Evolutionary conservation across 305 asterid species (phyloP).

Genomic region (Coffea humblotiana): DNA sequence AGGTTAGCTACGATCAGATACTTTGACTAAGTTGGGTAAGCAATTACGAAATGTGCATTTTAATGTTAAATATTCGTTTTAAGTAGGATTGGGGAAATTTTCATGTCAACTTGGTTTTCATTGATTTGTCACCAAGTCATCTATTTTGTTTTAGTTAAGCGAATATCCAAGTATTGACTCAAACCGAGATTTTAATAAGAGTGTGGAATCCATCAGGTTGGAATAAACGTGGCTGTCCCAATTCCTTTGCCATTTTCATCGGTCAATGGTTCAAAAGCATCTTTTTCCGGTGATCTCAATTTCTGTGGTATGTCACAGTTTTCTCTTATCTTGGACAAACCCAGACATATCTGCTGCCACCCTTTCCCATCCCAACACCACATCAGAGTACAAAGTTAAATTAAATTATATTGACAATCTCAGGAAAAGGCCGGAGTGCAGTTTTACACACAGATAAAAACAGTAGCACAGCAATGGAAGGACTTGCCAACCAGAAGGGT

Average conservation of each 20-base stretch:
- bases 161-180: background rate
- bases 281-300: slow-evolving; percentile 39
- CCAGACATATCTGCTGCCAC: background rate
- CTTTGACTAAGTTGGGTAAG: background rate
- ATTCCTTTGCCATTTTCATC: slow-evolving; percentile 34
- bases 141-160: background rate
- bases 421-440: slow-evolving; percentile 46
- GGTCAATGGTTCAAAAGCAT: slow-evolving; percentile 29
- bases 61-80: background rate
- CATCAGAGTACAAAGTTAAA: background rate
- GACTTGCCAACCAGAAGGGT: slow-evolving; percentile 37
- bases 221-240: slow-evolving; percentile 40
- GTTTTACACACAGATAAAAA: slow-evolving; percentile 37
- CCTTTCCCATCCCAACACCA: background rate
- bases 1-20: background rate
- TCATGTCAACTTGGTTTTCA: background rate
- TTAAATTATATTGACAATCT: background rate
- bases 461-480: slow-evolving; percentile 41
- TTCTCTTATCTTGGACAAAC: background rate
- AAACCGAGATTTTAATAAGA: background rate
- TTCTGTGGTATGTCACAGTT: slow-evolving; percentile 34
- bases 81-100: slow-evolving; percentile 1
- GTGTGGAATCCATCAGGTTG: slow-evolving; percentile 32
- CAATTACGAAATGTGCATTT: background rate
- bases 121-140: background rate